A percentile compares a stretch with the other conserved stretches of the same genome.
phyloP scores from a whole-genome alignment of 768 basidiomycete species.

The Sistotremastrum suecicum region DNA sequence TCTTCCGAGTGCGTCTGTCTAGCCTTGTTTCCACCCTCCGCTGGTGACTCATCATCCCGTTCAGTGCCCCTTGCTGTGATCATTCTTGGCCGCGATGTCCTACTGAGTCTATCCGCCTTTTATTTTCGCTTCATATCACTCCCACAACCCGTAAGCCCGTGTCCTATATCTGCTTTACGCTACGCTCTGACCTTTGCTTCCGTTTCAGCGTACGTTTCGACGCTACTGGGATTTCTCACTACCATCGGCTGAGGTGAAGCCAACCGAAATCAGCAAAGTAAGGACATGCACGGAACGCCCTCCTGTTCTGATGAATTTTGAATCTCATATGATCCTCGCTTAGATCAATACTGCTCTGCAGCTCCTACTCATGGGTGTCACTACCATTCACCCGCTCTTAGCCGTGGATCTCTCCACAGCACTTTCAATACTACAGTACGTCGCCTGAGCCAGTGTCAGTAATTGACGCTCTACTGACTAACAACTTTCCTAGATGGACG shows the following conservation, averaged over 20 bases:
- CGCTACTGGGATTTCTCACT: conserved; percentile 96
- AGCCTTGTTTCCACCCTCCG: background rate
- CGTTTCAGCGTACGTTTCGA: conserved; percentile 82
- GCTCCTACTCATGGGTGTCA: conserved; percentile 78
- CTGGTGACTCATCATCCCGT: background rate
- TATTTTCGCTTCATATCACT: conserved; percentile 87
- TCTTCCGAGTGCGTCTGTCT: conserved; percentile 57
- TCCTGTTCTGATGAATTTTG: no score
- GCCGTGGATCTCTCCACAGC: conserved; percentile 39
- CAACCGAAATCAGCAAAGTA: conserved; percentile 90
- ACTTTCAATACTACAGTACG: conserved; percentile 66
- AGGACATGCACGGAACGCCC: no score
- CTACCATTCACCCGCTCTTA: conserved; percentile 72
- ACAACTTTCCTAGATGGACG: conserved; percentile 39
- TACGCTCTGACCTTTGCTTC: no score
- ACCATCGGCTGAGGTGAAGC: conserved; percentile 88
- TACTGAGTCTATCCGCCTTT: conserved; percentile 79
- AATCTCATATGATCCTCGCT: no score
- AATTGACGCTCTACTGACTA: background rate
- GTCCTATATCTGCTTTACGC: no score
- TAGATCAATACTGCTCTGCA: conserved; percentile 91
- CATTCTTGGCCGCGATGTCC: conserved; percentile 80
- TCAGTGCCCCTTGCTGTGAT: conserved; percentile 74
- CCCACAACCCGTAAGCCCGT: conserved; percentile 59
- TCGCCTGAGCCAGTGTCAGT: conserved; percentile 8